These are phyloP conservation scores for Skeletonema costatum DNA, from an alignment of 108 stramenopile genomes.

Conservation along the genomic window DNA sequence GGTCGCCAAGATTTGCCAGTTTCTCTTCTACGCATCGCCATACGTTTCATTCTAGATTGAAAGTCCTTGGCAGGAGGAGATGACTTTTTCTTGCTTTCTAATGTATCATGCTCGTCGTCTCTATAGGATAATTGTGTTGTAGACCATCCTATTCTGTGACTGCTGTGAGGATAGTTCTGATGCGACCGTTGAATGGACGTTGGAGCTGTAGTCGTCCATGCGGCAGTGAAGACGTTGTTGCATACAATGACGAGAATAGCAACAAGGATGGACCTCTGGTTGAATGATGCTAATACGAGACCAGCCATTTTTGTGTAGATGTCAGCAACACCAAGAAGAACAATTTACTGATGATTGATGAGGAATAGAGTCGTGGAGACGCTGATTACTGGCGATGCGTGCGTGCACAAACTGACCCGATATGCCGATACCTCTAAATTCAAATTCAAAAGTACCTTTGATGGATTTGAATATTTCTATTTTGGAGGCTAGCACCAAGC, in stretches of 20 bases:
- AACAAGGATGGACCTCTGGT: not conserved
- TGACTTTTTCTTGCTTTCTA: not conserved
- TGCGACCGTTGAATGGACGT: not conserved
- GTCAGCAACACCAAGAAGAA: not conserved
- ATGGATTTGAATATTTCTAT: too few species aligned
- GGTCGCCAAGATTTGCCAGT: conserved; percentile 25
- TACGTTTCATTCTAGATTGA: conserved; percentile 33
- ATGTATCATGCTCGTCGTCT: conserved; percentile 8
- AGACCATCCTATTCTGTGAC: not conserved
- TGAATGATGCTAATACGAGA: not conserved
- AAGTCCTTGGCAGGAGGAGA: conserved; percentile 13
- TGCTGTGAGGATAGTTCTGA: not conserved
- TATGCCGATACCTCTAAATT: not conserved
- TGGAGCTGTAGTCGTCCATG: not conserved
- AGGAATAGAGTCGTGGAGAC: not conserved
- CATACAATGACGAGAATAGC: not conserved
- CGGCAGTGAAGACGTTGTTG: not conserved
- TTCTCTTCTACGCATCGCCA: conserved; percentile 2
- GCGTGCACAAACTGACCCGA: not conserved
- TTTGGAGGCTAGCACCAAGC: too few species aligned
- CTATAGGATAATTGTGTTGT: conserved; percentile 23
- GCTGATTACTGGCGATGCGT: not conserved
- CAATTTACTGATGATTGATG: not conserved
- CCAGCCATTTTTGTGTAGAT: not conserved
- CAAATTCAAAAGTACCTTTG: too few species aligned